Conservation (phyloP, 805 yeast genomes). For the Helenozyma baotianmanensis region DNA sequence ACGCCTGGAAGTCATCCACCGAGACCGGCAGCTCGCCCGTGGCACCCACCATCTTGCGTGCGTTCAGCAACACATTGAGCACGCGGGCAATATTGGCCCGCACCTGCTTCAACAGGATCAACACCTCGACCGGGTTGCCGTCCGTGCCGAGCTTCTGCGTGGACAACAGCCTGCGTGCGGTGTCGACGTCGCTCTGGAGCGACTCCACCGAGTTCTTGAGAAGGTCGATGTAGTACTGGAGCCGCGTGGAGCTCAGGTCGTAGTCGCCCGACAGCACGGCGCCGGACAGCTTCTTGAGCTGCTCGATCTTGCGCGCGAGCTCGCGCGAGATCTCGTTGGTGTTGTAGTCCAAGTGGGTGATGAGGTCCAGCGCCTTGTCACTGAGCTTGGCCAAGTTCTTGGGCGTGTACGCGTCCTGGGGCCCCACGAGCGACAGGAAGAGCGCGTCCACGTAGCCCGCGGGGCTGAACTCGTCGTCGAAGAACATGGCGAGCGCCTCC, state of each 20-base stretch:
- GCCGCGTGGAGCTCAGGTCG: slow-evolving; percentile 42
- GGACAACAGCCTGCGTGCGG: slow-evolving; percentile 2
- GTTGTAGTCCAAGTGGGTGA: slow-evolving; percentile 59
- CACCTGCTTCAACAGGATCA: slow-evolving; percentile 42
- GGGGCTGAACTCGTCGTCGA: slow-evolving; percentile 62
- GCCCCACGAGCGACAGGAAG: slow-evolving; percentile 36
- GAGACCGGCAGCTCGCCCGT: slow-evolving; percentile 6
- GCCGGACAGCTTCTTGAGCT: slow-evolving; percentile 48
- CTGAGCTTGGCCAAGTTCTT: slow-evolving; percentile 38
- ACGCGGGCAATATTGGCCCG: slow-evolving; percentile 46
- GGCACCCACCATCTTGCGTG: slow-evolving; percentile 9
- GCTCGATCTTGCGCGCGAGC: slow-evolving; percentile 46
- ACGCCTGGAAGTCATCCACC: slow-evolving; percentile 19
- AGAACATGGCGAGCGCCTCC: slow-evolving; percentile 60
- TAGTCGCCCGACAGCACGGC: slow-evolving; percentile 38
- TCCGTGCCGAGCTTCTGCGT: neutral
- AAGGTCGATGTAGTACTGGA: slow-evolving; percentile 64
- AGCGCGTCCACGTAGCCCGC: slow-evolving; percentile 62
- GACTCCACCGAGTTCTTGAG: slow-evolving; percentile 55
- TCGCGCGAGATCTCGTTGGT: slow-evolving; percentile 55
- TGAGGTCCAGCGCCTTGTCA: slow-evolving; percentile 44
- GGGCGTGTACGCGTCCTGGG: slow-evolving; percentile 24
- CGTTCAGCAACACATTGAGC: slow-evolving; percentile 37
- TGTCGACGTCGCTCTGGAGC: slow-evolving; percentile 29
- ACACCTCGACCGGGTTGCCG: slow-evolving; percentile 21